These are phyloP conservation scores for Penicillium lividum DNA, from an alignment of 495 filamentous ascomycete species.

Conservation along the genomic window DNA sequence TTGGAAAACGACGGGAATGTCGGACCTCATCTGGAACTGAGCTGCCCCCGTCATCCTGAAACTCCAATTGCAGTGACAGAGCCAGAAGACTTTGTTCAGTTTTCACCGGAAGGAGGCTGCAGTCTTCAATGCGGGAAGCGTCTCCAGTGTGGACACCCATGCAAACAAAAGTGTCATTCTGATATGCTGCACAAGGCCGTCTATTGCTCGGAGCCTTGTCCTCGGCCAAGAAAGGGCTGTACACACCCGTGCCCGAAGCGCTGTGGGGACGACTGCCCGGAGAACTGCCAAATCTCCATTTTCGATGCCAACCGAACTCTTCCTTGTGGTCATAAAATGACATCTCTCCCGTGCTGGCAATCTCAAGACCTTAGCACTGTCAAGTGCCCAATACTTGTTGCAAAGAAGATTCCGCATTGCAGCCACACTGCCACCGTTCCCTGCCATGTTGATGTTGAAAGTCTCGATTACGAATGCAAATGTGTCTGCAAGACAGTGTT, in stretches of 20 bases:
- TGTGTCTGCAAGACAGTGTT: constrained; percentile 47
- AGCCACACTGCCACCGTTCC: constrained; percentile 50
- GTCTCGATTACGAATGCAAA: constrained; percentile 42
- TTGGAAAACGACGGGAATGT: constrained; percentile 51
- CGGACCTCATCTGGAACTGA: constrained; percentile 55
- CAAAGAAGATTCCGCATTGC: constrained; percentile 52
- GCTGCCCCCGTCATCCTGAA: constrained; percentile 69
- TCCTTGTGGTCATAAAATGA: constrained; percentile 60
- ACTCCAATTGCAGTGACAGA: constrained; percentile 54
- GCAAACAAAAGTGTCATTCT: constrained; percentile 70
- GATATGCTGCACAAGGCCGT: constrained; percentile 62
- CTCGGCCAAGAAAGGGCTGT: constrained; percentile 56
- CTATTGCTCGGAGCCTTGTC: constrained; percentile 62
- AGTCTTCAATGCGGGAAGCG: constrained; percentile 56
- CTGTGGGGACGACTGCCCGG: constrained; percentile 62
- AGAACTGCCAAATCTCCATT: constrained; percentile 45
- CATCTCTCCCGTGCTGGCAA: constrained; percentile 53
- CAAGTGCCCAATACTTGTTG: constrained; percentile 40
- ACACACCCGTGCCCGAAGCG: constrained; percentile 58
- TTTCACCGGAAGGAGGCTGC: constrained; percentile 75
- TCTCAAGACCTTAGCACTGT: constrained; percentile 41
- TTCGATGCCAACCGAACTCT: constrained; percentile 42
- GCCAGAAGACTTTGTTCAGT: constrained; percentile 61
- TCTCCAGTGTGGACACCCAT: constrained; percentile 72
- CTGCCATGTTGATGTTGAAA: constrained; percentile 50